Conservation (phyloP, 208 protist genomes). For the Leishmania martiniquensis region DNA sequence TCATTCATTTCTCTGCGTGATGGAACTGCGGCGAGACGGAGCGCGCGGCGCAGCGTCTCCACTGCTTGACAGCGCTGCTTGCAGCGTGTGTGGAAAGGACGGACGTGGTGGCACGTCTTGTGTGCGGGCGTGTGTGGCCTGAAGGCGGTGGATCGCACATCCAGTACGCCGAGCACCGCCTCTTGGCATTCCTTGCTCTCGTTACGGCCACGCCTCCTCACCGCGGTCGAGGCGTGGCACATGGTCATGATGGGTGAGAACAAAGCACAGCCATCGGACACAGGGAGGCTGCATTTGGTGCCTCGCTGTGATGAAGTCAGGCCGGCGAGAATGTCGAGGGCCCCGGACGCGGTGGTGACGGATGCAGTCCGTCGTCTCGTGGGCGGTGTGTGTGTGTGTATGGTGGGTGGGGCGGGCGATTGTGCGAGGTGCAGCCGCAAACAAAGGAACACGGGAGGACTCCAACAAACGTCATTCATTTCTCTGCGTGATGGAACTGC, state of each 20-base stretch:
- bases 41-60: background rate
- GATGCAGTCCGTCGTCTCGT: background rate
- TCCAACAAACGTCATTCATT: background rate
- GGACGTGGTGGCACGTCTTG: background rate
- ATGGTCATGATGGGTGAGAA: background rate
- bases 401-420: no score
- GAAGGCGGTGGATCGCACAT: background rate
- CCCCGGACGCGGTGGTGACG: background rate
- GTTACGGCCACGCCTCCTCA: no score
- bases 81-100: background rate
- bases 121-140: background rate
- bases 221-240: background rate
- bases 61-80: background rate
- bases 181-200: background rate
- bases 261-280: conserved; percentile 8
- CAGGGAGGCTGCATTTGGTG: conserved; percentile 14
- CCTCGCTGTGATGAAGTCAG: conserved; percentile 21
- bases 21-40: background rate
- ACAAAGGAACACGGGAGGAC: conserved; percentile 22
- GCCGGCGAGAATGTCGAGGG: background rate
- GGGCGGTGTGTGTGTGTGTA: background rate
- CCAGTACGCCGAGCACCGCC: background rate
- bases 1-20: conserved; percentile 1
- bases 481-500: conserved; percentile 13
- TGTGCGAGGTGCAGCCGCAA: conserved; percentile 6